Evolutionary conservation across 306 rosid species (phyloP), one percentile per base, ranked within the genome.

Genomic region (Casuarina glauca): DNA sequence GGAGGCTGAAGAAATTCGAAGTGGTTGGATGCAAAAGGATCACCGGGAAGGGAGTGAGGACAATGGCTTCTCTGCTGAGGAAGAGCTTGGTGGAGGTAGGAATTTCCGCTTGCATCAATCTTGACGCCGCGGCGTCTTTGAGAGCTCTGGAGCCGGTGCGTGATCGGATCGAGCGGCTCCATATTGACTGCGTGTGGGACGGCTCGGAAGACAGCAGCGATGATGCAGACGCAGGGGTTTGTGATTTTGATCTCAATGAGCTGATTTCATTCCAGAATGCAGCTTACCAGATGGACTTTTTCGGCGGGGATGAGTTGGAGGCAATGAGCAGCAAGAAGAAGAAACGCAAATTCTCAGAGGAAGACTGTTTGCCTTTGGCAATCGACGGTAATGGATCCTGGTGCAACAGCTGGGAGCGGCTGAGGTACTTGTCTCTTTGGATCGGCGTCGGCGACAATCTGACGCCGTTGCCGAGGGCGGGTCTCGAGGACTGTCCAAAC

Each of bases 121-220:
- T 92, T 1, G 87, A 89, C 43, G 85, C 96, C 0, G 80, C 85
- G 0, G 88, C 87, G 0, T 83, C 93, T 38, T 74, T 92, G 60
- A 79, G 85, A 61, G 95, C 97, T 12, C 51, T 92, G 83, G 98
- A 89, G 83, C 97, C 93, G 0, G 84, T 95, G 73, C 84, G 87
- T 0, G 87, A 85, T 57, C 84, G 89, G 78, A 82, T 95, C 77
- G 88, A 80, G 73, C 81, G 96, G 57, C 96, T 95, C 69, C 98
- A 92, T 46, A 75, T 92, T 35, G 98, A 92, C 76, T 95, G 98
- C 69, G 84, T 95, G 36, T 95, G 98, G 98, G 81, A 79, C 55
- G 77, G 68, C 48, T 15, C 2, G 15, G 90, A 82, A 63, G 62
- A 60, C 9, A 66, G 38, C 7, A 74, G 72, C 45, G 88, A 70